Base-by-base conservation (phyloP, 768 basidiomycete genomes). In the Psilocybe cyanescens region DNA sequence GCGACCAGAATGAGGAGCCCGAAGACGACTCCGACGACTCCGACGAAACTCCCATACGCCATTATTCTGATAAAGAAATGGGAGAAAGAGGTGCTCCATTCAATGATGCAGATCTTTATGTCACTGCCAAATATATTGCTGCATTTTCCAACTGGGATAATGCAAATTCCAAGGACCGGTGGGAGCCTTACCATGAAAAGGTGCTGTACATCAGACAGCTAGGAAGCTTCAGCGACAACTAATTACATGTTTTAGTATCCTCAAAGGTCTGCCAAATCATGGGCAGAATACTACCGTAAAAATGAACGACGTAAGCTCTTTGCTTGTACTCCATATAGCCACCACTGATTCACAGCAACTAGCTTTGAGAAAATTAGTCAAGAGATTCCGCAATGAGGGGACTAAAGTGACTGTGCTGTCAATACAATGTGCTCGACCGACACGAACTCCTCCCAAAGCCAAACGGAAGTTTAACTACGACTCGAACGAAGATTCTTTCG, bases 41-140 rank as follows among this genome's bases (percentile, higher is more conserved):
- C 11, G 78, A 78, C 16, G 74, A 77, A 14, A 78, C 77, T 67
- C 69, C 74, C 19, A 61, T 76, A 28, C 68, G 68, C 39, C 66
- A 70, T 1, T 76, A 74, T 37, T 72, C 80, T 41, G 80, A 80
- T 66, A 75, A 71, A 54, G 71, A 81, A 19, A 88, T 90, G 87
- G 86, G 88, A 9, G 69, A 67, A 55, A 75, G 68, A 53, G 83
- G 86, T 14, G 72, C 71, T 41, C 63, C 81, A 3, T 87, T 86
- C 63, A 84, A 81, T 28, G 77, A 80, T n/a, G 86, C 86, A n/a
- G 90, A 91, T 68, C 73, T 83, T 58, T 83, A 86, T 61, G 77
- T 82, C 50, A 76, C 86, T 53, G 87, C 88, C 12, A 84, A 81
- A 64, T 82, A 88, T 72, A 82, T 89, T 37, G 83, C 83, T 28